Evolutionary conservation across 306 rosid genomes (phyloP).

Genomic region (Pyrus communis): DNA sequence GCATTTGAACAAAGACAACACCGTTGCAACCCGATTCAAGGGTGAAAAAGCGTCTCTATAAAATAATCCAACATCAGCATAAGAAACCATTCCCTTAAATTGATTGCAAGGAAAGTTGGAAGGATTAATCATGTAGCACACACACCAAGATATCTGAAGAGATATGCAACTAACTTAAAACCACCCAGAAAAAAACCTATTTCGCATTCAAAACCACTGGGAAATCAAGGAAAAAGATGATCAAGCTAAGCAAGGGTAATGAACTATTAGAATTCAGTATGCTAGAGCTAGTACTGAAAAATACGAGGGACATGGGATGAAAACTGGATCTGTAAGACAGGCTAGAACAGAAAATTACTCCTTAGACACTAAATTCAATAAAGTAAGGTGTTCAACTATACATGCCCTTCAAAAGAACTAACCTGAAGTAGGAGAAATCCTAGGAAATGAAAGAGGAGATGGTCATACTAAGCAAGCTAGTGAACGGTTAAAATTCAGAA

Average conservation of each 20-base stretch:
- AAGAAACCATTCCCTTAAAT: background rate
- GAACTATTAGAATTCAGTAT: background rate
- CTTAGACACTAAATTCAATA: background rate
- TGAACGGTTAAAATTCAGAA: background rate
- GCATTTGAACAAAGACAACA: slow-evolving; percentile 84
- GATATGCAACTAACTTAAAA: background rate
- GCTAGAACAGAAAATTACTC: background rate
- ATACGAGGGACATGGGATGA: background rate
- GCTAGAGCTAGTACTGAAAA: background rate
- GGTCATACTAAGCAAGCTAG: background rate
- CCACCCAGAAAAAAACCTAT: background rate
- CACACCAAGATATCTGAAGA: background rate
- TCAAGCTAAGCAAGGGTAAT: background rate
- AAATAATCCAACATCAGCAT: slow-evolving; percentile 12
- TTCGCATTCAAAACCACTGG: background rate
- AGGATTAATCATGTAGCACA: background rate
- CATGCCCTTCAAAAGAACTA: background rate
- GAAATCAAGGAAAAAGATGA: background rate
- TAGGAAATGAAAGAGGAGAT: background rate
- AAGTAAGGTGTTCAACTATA: background rate
- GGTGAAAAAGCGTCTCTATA: slow-evolving; percentile 66
- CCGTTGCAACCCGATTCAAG: slow-evolving; percentile 94
- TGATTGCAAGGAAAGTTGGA: background rate
- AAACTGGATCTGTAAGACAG: background rate
- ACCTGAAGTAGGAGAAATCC: background rate